Base-by-base conservation (phyloP, 352 stramenopile species). In the Hyaloperonospora brassicae region DNA sequence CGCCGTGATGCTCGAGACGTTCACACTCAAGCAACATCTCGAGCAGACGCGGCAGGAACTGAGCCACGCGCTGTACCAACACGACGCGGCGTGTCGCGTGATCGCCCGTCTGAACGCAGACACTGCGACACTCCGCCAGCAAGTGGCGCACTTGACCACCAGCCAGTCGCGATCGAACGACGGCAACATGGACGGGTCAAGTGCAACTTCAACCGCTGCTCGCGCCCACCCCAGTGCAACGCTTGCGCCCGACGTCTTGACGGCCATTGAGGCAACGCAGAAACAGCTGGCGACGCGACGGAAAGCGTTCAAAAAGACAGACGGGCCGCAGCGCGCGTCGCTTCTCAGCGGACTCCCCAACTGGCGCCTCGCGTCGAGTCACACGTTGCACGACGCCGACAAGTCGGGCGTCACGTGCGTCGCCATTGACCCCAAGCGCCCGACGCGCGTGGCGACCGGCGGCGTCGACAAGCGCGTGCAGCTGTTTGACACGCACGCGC, bases 21-120 rank as follows among this genome's bases (percentile, higher is more conserved):
- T 97, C 63, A 86, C 95, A 54, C 87, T 97, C 10, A 91, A 96
- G 51, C 85, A 97, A 63, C 84, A 96, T 52, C 57, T 98, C 23
- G 85, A 98, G 66, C 91, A 97, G 56, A 97, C 94, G n/a, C 85
- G 92, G 2, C 76, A 92, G 52, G 95, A 98, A 66, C 76, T 98
- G 6, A 93, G 78, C 47, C 87, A 96, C 47, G 92, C 95, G 14
- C 70, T 98, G 49, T 98, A 98, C 74, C 93, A 98, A 75, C 94
- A 98, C 66, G 95, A 98, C 72, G 95, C 95, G 6, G 93, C 93
- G 8, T 95, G 96, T 48, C 82, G 93, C 55, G 95, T 98, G 22
- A 96, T 98, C 57, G 93, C 95, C 22, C 75, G 95, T 13, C 57
- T 98, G 7, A 87, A 89, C 44, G 73, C 72, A 25, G 95, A 90